Base-by-base conservation (phyloP, 73 alveolate genomes). In the Paramecium biaurelia region DNA sequence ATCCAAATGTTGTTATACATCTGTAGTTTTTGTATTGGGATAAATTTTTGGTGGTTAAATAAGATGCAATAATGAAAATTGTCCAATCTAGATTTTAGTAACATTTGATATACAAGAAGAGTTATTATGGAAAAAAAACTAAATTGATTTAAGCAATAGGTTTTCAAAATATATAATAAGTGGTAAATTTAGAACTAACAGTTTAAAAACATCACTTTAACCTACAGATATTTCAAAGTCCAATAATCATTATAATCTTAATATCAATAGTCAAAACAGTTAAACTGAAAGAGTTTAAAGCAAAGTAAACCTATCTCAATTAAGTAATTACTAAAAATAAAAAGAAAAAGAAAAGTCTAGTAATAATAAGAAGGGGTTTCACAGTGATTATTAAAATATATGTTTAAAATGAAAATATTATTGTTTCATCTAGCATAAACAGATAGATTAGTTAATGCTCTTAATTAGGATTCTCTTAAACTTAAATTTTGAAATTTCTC, bases 111-210 rank as follows among this genome's bases (percentile, higher is more conserved):
- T 79, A 38, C 15, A 79, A 14, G 90, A 79, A 79, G 45, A 79
- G 2, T 15, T 45, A 3, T 42, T 79, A 18, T 79, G 90, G 90
- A 47, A 45, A 79, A 14, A 79, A 45, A 79, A 26, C 12, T 0
- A 12, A 1, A 12, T 32, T 63, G 84, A 63, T 63, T 63, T 63
- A 26, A 63, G 84, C 24, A 63, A 26, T 32, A 63, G 45, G 28
- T 30, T 63, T 30, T 43, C 76, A 0, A 79, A 79, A 30, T 79
- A 24, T 79, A 43, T 79, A 6, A 23, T 42, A 15, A 43, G 42
- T 43, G 90, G 90, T 6, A 79, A 79, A 34, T 79, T 20, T 24
- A 79, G 90, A 47, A 79, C 90, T 23, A 79, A 79, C 32, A 79
- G 90, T 47, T 23, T 79, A 79, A 63, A 63, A 63, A 30, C 84